phyloP scores from a whole-genome alignment of 139 green algal species.

The Edaphochlamys debaryana region DNA sequence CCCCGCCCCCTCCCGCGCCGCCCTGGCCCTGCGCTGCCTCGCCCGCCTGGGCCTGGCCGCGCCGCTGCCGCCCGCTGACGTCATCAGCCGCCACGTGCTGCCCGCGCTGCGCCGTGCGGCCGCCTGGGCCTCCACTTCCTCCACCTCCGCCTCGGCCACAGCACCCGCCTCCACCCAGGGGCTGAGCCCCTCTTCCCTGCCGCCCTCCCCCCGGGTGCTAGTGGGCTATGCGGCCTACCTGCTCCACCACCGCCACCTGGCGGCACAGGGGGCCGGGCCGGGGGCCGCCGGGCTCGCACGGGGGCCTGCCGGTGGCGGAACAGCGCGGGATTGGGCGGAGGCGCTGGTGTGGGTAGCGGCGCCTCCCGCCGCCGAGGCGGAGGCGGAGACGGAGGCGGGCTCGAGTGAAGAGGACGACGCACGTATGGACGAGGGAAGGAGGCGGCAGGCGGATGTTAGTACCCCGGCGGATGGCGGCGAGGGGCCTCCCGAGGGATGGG shows the following conservation, averaged over 20 bases:
- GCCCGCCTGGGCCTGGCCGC: slow-evolving; percentile 16
- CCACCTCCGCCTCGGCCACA: too few species aligned
- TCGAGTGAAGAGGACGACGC: too few species aligned
- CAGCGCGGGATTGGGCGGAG: not conserved
- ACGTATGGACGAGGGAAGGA: too few species aligned
- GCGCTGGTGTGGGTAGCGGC: slow-evolving; percentile 31
- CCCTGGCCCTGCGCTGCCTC: slow-evolving; percentile 2
- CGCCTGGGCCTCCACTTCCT: too few species aligned
- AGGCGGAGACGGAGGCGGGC: not conserved
- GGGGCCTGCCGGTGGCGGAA: too few species aligned
- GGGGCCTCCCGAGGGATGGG: not conserved
- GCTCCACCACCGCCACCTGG: slow-evolving; percentile 46
- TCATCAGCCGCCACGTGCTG: slow-evolving; percentile 36
- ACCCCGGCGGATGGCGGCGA: not conserved
- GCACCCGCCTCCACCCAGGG: too few species aligned
- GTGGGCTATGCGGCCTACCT: slow-evolving; percentile 37
- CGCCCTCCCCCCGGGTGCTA: not conserved
- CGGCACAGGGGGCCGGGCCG: not conserved
- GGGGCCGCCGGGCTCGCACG: too few species aligned
- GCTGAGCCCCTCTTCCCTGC: not conserved
- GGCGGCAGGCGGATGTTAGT: too few species aligned
- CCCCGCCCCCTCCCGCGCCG: too few species aligned
- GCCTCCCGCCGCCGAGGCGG: not conserved
- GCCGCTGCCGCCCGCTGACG: slow-evolving; percentile 13
- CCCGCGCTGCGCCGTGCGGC: not conserved